Base-by-base conservation (phyloP, 352 stramenopile genomes). In the Pythium biforme region DNA sequence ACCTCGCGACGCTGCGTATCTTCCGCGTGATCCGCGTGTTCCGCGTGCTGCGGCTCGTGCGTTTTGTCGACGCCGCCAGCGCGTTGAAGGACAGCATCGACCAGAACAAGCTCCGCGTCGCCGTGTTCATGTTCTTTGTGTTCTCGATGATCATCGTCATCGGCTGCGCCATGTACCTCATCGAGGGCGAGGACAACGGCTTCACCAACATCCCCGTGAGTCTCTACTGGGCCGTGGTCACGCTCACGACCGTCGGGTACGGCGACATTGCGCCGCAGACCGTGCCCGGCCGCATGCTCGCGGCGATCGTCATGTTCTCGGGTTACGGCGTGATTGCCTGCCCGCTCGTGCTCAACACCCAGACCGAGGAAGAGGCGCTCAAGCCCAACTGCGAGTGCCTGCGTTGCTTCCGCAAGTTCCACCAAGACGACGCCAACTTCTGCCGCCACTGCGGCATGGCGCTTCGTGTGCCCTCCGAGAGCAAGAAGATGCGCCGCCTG, bases 201-300 rank as follows among this genome's bases (percentile, higher is more conserved):
- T 93, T 91, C 50, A 81, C 75, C 20, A 95, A 93, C 61, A 95
- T 95, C 59, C 86, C 86, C 9, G 79, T 92, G 46, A 93, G 83
- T 64, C 70, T 95, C 19, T 95, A 95, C 67, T 95, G 86, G 83
- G 89, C 86, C 5, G 83, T 95, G 26, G 83, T 95, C 58, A 95
- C 87, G 22, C 88, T 95, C 62, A 94, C 87, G 34, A 95, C 87
- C 0, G 87, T 95, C 22, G 87, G 87, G 0, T 94, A 94, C 55
- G 87, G 87, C 20, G 87, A 95, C 48, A 94, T 95, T 43, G 84
- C 84, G 1, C 87, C 87, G 20, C 70, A 92, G 55, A 93, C 87
- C 0, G 82, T 94, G 25, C 66, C 87, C 12, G 87, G 87, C 8
- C 86, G 88, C 19, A 79, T 95, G 62, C 62, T 95, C 6, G 84